phyloP scores from a whole-genome alignment of 495 filamentous ascomycete species.

The Aspergillus leporis region DNA sequence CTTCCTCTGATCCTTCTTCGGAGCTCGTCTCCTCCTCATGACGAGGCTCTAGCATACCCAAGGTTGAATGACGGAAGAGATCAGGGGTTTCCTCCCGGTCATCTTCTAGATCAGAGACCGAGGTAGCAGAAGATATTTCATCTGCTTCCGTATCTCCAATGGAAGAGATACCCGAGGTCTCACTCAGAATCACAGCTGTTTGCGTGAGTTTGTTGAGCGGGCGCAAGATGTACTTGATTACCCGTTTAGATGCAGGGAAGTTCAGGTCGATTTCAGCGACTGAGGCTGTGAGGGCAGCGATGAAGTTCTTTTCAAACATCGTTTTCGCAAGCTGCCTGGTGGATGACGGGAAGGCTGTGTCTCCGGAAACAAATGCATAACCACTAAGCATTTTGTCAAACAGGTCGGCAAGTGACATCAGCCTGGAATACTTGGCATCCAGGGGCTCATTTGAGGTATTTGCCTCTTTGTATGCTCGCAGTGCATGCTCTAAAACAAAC shows the following conservation, averaged over 20 bases:
- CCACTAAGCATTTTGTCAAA: slow-evolving; percentile 91
- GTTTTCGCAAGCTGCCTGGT: slow-evolving; percentile 78
- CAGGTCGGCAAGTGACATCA: slow-evolving; percentile 83
- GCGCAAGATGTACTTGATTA: slow-evolving; percentile 92
- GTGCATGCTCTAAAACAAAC: slow-evolving; percentile 90
- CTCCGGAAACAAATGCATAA: slow-evolving; percentile 58
- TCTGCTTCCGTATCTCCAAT: slow-evolving; percentile 75
- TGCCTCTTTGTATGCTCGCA: slow-evolving; percentile 91
- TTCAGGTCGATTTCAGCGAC: slow-evolving; percentile 96
- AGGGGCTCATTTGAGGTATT: slow-evolving; percentile 73
- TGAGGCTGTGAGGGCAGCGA: slow-evolving; percentile 81
- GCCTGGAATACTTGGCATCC: slow-evolving; percentile 82
- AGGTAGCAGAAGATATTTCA: slow-evolving; percentile 87
- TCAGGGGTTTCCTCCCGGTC: slow-evolving; percentile 96
- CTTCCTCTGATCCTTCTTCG: slow-evolving; percentile 59
- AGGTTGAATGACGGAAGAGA: slow-evolving; percentile 91
- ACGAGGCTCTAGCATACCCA: slow-evolving; percentile 90
- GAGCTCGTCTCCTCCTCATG: slow-evolving; percentile 72
- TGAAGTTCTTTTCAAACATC: slow-evolving; percentile 98
- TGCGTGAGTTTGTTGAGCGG: slow-evolving; percentile 84
- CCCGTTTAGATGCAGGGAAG: slow-evolving; percentile 86
- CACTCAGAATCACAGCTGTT: slow-evolving; percentile 81
- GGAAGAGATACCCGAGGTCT: slow-evolving; percentile 69
- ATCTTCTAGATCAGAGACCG: slow-evolving; percentile 82
- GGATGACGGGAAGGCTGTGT: slow-evolving; percentile 47